Base-by-base conservation (phyloP, 2,329 filamentous ascomycete genomes). In the Allantophomopsis lycopodina region DNA sequence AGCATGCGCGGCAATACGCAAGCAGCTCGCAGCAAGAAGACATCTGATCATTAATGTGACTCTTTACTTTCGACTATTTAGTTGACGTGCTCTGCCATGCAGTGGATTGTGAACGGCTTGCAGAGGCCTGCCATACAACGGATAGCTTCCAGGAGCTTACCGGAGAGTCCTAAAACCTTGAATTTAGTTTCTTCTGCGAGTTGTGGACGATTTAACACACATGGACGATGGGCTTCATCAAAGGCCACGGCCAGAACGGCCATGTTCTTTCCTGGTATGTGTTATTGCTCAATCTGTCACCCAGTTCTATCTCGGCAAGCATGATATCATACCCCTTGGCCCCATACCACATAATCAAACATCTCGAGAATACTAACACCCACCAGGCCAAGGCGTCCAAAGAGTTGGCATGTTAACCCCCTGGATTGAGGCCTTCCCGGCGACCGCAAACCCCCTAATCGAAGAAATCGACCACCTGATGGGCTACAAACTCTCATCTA, bases 341-440 rank as follows among this genome's bases (percentile, higher is more conserved):
- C 32, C n/a, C 21, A 23, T 14, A 20, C n/a, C 40, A 12, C 14
- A 17, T 39, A 30, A 31, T 42, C 31, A 18, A 37, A 31, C 18
- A 10, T 18, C 32, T 33, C 12, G 28, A 21, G 20, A 20, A n/a
- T 30, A 12, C 15, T 17, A 14, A 5, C 11, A 34, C 12, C n/a
- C 31, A 11, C 21, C 53, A 88, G 85, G 85, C 51, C 86, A 94
- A 62, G 86, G 86, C 49, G 86, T 93, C 14, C 86, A 94, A 58
- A 79, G 83, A 55, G 82, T 93, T 38, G 85, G 84, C 60, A 94
- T 94, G 86, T 69, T 84, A 42, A 75, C 71, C 28, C 79, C 85
- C 35, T 95, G 89, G 87, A 68, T 93, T 49, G 76, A 87, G 52
- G 79, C 81, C 42, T 96, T 95, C 57, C 89, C 89, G 11, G 59